Percentiles rank a stretch among this genome's conserved stretches.
These are phyloP conservation scores for Akanthomyces dipterigenus DNA, from an alignment of 2,329 filamentous ascomycete species.

Conservation along the genomic window DNA sequence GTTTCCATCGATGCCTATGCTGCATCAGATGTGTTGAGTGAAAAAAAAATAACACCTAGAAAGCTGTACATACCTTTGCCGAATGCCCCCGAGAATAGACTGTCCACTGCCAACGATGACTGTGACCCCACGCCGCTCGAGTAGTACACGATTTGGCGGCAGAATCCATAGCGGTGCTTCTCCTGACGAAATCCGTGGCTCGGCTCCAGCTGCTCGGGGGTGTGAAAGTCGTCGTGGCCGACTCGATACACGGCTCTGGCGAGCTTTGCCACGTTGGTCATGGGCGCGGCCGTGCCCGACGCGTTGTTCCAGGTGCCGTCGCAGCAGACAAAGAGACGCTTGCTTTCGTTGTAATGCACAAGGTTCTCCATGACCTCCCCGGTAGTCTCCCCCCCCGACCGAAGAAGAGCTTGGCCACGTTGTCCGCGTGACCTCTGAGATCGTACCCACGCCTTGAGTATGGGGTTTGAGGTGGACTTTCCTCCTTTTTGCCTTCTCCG, in stretches of 20 bases:
- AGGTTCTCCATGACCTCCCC: no score
- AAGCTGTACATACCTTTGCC: neutral
- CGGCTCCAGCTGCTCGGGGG: no score
- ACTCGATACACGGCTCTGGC: neutral
- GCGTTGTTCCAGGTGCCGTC: neutral
- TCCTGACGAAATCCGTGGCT: neutral
- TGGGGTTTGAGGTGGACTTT: no score
- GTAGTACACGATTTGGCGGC: neutral
- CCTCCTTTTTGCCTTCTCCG: no score
- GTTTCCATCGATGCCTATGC: neutral
- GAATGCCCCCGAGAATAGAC: neutral
- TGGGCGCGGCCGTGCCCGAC: neutral
- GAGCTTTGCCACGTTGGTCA: neutral
- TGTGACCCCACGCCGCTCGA: neutral
- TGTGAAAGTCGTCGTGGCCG: neutral
- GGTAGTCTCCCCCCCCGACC: no score
- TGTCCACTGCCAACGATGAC: neutral
- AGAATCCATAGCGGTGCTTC: no score
- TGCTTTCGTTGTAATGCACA: neutral
- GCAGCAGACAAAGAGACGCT: neutral
- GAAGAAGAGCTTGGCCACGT: no score
- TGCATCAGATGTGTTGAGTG: no score
- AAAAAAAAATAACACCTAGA: no score
- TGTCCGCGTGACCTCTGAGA: no score
- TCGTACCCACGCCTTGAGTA: no score